These are phyloP conservation scores for Barnettozyma hawaiiensis DNA, from an alignment of 1,139 yeast species.

Conservation along the genomic window DNA sequence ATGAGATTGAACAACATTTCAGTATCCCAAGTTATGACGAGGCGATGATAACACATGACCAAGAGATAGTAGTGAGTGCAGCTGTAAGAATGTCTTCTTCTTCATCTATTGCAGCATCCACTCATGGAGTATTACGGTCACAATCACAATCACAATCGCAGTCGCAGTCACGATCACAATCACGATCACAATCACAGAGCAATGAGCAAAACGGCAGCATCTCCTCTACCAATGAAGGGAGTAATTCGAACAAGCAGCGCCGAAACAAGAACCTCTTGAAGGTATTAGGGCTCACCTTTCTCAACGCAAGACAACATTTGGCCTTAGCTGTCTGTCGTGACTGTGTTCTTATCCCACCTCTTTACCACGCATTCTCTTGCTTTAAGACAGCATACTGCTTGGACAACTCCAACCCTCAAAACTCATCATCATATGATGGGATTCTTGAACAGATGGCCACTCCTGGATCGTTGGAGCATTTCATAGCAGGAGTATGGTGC, in stretches of 20 bases:
- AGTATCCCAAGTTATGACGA: conserved; percentile 19
- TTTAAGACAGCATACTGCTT: conserved; percentile 35
- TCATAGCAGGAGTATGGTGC: conserved; percentile 75
- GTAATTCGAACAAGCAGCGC: conserved; percentile 1
- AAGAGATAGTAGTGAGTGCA: conserved; percentile 3
- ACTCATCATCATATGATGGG: conserved; percentile 11
- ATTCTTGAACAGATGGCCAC: conserved; percentile 33
- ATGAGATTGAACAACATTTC: conserved; percentile 3
- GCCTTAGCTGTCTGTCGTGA: conserved; percentile 70
- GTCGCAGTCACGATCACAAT: neutral
- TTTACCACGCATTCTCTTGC: conserved; percentile 51
- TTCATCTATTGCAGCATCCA: neutral
- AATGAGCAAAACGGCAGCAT: neutral
- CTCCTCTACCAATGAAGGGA: neutral
- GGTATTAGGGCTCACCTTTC: conserved; percentile 55
- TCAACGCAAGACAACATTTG: conserved; percentile 73
- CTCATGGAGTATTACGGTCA: neutral
- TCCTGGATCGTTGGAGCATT: conserved; percentile 64
- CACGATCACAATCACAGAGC: neutral
- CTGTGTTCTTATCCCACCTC: conserved; percentile 60
- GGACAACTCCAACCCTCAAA: conserved; percentile 5
- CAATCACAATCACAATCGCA: conserved; percentile 2
- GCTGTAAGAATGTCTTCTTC: conserved; percentile 6
- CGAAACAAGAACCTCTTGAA: conserved; percentile 33
- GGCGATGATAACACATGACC: conserved; percentile 14